A percentile compares a stretch with the other conserved stretches of the same genome.
These are phyloP conservation scores for Lasiosphaeris hirsuta DNA, from an alignment of 495 filamentous ascomycete species.

Conservation along the genomic window DNA sequence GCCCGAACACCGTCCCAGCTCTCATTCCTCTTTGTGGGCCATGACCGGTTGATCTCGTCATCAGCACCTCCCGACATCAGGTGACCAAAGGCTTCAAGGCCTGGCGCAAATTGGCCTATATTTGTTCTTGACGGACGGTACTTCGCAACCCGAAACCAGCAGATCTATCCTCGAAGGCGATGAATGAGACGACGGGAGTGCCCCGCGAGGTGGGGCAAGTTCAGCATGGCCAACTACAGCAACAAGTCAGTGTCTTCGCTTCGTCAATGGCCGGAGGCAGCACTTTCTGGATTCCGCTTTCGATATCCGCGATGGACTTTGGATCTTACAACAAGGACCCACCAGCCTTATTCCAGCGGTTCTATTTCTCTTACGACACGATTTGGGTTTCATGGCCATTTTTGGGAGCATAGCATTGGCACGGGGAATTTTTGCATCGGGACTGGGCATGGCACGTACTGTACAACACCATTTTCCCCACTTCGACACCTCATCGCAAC, in stretches of 20 bases:
- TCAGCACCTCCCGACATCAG: constrained; percentile 39
- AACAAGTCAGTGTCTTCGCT: too few relatives aligned
- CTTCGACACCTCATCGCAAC: constrained; percentile 12
- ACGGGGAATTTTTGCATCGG: constrained; percentile 17
- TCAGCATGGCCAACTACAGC: background rate
- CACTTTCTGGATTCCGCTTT: too few relatives aligned
- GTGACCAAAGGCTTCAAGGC: constrained; percentile 1
- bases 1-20: constrained; percentile 45
- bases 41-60: constrained; percentile 44
- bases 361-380: background rate
- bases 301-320: too few relatives aligned
- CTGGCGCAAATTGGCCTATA: background rate
- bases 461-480: constrained; percentile 12
- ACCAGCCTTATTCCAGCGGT: background rate
- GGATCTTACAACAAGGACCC: too few relatives aligned
- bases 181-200: background rate
- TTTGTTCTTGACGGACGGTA: constrained; percentile 25
- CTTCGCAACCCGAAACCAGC: constrained; percentile 19
- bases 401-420: constrained; percentile 24
- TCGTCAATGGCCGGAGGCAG: too few relatives aligned
- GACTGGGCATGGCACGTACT: constrained; percentile 16
- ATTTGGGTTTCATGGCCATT: constrained; percentile 4
- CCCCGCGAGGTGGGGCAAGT: background rate
- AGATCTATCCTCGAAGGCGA: constrained; percentile 31
- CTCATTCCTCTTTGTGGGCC: constrained; percentile 44